phyloP scores from a whole-genome alignment of 129 eudicot species.

The Daucus carota region DNA sequence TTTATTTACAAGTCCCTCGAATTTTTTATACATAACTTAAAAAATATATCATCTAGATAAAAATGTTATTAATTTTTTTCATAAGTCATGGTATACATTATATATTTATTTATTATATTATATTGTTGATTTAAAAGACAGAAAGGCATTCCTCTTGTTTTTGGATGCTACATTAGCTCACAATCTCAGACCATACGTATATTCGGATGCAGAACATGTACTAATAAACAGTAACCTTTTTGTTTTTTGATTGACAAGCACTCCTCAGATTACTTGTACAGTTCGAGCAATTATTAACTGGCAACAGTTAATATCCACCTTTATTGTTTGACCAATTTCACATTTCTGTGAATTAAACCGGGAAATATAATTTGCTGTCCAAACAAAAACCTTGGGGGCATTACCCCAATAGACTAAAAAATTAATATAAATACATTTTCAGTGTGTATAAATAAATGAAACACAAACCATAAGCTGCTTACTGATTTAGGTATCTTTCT shows the following conservation, averaged over 20 bases:
- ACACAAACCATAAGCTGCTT: constrained; percentile 7
- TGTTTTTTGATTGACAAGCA: neutral
- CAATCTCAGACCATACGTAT: too few relatives aligned
- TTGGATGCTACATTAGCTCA: too few relatives aligned
- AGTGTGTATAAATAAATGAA: neutral
- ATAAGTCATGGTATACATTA: too few relatives aligned
- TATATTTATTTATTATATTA: too few relatives aligned
- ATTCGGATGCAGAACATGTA: too few relatives aligned
- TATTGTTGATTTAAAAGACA: too few relatives aligned
- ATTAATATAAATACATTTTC: too few relatives aligned
- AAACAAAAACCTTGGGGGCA: neutral
- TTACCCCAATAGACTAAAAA: neutral
- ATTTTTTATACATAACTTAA: too few relatives aligned
- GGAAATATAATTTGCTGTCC: neutral
- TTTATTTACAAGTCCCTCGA: too few relatives aligned
- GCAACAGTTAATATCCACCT: neutral
- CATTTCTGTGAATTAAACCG: neutral
- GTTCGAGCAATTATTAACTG: neutral
- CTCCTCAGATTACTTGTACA: neutral
- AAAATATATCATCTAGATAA: too few relatives aligned
- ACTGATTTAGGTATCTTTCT: constrained; percentile 27
- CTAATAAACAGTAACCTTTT: neutral
- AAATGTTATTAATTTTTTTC: too few relatives aligned
- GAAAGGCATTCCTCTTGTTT: too few relatives aligned
- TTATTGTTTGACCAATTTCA: neutral